Evolutionary conservation across 1,284 basidiomycete genomes (phyloP), one percentile per base, ranked within the genome.

Genomic region (Somion occarium): DNA sequence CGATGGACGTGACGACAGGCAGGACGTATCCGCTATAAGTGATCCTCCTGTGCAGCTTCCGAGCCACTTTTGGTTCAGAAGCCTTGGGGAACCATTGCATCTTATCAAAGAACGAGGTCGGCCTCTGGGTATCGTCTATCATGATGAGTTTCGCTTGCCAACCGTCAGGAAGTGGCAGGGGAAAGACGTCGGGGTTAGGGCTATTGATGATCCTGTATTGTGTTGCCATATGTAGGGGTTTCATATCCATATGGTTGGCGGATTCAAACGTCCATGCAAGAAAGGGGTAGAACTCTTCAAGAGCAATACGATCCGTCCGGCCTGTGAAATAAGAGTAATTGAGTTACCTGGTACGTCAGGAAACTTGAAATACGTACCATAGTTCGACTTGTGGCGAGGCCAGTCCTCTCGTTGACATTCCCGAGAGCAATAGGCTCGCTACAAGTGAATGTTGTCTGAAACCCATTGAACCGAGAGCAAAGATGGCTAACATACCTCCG

Each of bases 321-420:
- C 50, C 50, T 52, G 38, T 13, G 19, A 18, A 15, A 12, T 44
- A 24, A 4, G 38, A 27, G 34, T 7, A 19, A 12, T 20, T 38
- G 30, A 18, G n/a, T 42, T 5, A 22, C 7, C 20, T 15, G 30
- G 30, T 34, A 34, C 15, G 30, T 15, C 7, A 15, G 7, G 15
- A 7, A 7, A 7, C 7, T 7, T 34, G 7, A 34, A 34, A 34
- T 3, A 48, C 46, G 15, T 38, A 47, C 50, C 44, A 47, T 44
- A 51, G 3, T 37, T 26, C n/a, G 22, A 15, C 22, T 47, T 51
- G 25, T 51, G 50, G 19, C 22, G 22, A 22, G 38, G 22, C 50
- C 50, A 51, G n/a, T 46, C 50, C 3, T 9, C 26, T 22, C 41
- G 37, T 22, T 51, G 50, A 27, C 50, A 51, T 23, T 49, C 50